These are phyloP conservation scores for Cercophora samala DNA, from an alignment of 495 filamentous ascomycete species.

Conservation along the genomic window DNA sequence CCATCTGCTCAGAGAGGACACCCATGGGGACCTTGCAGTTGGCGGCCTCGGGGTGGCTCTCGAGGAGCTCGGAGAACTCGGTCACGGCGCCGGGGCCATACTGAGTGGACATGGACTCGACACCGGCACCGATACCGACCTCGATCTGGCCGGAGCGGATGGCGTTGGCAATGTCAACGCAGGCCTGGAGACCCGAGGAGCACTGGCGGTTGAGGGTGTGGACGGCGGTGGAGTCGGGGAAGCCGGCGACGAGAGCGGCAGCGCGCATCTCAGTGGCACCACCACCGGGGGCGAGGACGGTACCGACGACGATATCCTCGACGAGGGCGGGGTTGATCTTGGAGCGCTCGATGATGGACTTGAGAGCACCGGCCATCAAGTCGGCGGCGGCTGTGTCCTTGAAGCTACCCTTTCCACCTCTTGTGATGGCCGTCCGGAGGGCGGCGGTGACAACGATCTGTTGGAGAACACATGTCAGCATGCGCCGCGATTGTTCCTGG, in stretches of 20 bases:
- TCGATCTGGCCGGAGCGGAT: conserved; percentile 91
- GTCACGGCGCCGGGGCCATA: conserved; percentile 88
- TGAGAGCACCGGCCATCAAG: conserved; percentile 79
- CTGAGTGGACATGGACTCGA: conserved; percentile 94
- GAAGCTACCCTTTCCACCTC: conserved; percentile 88
- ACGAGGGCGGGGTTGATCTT: conserved; percentile 79
- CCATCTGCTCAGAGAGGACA: conserved; percentile 90
- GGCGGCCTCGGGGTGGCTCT: conserved; percentile 74
- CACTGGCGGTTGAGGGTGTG: conserved; percentile 90
- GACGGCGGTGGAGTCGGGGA: conserved; percentile 78
- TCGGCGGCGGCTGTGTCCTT: conserved; percentile 90
- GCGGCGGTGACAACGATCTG: conserved; percentile 89
- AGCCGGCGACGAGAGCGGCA: conserved; percentile 85
- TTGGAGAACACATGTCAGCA: not conserved
- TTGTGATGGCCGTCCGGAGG: conserved; percentile 87
- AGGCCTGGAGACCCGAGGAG: conserved; percentile 82
- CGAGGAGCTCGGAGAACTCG: conserved; percentile 91
- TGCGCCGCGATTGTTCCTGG: conserved; percentile 4
- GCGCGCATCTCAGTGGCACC: conserved; percentile 97
- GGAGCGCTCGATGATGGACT: conserved; percentile 75
- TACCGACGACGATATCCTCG: conserved; percentile 90
- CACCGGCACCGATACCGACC: conserved; percentile 87
- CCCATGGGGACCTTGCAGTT: conserved; percentile 99
- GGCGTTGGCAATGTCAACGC: conserved; percentile 88
- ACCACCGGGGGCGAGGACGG: conserved; percentile 85